Percentiles rank a stretch among this genome's conserved stretches.
Evolutionary conservation across 139 green algal species (phyloP).

Genomic region (Gonium pectorale): DNA sequence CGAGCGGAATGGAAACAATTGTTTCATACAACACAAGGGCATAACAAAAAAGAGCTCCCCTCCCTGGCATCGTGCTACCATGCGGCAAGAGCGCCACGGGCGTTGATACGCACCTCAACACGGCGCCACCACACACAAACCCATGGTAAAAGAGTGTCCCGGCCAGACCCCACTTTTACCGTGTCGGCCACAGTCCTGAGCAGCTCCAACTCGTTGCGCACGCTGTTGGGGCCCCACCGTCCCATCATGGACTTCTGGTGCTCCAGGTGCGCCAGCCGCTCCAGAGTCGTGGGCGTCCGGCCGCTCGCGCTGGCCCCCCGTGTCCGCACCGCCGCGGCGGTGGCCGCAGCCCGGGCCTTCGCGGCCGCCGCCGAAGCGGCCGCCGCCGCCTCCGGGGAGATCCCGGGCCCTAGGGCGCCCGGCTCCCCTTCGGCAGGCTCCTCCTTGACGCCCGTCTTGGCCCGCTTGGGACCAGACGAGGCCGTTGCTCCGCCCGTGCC

Average conservation of each 20-base stretch:
- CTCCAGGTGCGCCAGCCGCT: slow-evolving; percentile 53
- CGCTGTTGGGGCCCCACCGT: neutral
- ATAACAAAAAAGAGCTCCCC: too few species aligned
- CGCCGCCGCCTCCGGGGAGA: neutral
- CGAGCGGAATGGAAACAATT: too few species aligned
- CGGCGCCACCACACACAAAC: too few species aligned
- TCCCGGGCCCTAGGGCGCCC: neutral
- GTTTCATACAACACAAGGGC: too few species aligned
- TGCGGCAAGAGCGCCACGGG: too few species aligned
- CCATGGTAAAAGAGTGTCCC: too few species aligned
- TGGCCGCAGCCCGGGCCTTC: neutral
- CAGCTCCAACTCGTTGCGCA: slow-evolving; percentile 63
- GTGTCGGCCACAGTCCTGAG: slow-evolving; percentile 54
- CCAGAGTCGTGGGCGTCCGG: slow-evolving; percentile 42
- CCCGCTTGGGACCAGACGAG: neutral
- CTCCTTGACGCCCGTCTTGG: neutral
- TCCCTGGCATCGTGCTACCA: too few species aligned
- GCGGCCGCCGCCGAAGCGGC: neutral
- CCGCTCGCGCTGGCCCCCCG: too few species aligned
- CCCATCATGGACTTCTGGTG: slow-evolving; percentile 34
- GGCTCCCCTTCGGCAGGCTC: slow-evolving; percentile 17
- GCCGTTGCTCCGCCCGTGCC: neutral
- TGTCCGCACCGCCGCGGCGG: neutral
- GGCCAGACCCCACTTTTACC: slow-evolving; percentile 16
- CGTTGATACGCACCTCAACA: too few species aligned